Percentiles rank a stretch among this genome's conserved stretches.
Evolutionary conservation across 257 asterid species (phyloP).

Genomic region (Rauvolfia tetraphylla): DNA sequence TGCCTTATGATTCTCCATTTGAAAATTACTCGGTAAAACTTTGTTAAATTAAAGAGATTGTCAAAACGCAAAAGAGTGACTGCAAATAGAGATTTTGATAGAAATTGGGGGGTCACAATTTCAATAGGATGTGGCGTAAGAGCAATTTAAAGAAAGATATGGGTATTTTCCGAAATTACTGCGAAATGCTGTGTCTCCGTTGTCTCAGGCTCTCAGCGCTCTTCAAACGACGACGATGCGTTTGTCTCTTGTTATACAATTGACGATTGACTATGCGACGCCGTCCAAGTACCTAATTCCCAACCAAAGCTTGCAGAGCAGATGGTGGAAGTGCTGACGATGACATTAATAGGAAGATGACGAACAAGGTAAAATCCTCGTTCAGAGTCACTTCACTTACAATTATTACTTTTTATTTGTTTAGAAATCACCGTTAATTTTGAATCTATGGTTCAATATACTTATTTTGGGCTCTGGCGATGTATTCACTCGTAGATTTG

Average conservation of each 20-base stretch:
- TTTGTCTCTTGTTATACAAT: neutral
- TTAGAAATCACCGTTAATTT: neutral
- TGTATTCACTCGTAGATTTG: neutral
- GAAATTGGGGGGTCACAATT: no score
- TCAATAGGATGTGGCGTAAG: neutral
- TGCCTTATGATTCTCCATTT: no score
- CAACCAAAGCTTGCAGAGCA: neutral
- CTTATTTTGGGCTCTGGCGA: neutral
- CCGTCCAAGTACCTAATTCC: neutral
- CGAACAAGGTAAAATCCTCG: neutral
- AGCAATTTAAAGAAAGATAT: neutral
- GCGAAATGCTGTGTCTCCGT: neutral
- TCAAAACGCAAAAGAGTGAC: no score
- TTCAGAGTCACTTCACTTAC: neutral
- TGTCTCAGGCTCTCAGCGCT: neutral
- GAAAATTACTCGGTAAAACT: no score
- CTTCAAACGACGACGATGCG: neutral
- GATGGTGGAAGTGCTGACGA: conserved; percentile 1
- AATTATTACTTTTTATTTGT: neutral
- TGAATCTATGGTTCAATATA: neutral
- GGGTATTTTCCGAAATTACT: neutral
- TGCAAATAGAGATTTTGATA: no score
- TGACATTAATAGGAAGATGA: neutral
- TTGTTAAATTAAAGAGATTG: no score
- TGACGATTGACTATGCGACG: neutral